Evolutionary conservation across 2,329 filamentous ascomycete species (phyloP).

Genomic region (Fusarium nisikadoi): DNA sequence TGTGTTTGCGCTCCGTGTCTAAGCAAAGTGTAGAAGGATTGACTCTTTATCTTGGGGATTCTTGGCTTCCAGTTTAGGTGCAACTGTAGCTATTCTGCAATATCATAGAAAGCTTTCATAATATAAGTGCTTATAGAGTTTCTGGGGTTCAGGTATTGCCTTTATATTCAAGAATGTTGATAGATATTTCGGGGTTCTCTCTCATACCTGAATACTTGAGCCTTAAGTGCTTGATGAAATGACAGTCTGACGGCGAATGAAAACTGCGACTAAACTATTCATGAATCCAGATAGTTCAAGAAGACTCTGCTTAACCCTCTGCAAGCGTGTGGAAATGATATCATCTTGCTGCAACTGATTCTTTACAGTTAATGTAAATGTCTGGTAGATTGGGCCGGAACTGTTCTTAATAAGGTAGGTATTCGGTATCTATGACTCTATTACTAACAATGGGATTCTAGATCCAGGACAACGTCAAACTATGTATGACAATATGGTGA

Average conservation of each 20-base stretch:
- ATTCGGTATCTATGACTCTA: neutral
- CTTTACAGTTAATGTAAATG: neutral
- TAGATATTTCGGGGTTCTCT: neutral
- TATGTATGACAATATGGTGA: neutral
- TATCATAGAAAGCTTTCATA: too few species aligned
- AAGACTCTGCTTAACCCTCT: neutral
- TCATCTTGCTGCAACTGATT: neutral
- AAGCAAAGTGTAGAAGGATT: neutral
- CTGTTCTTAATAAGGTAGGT: neutral
- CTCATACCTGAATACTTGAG: neutral
- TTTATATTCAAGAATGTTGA: neutral
- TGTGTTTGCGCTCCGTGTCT: neutral
- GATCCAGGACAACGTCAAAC: neutral
- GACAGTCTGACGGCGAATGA: neutral
- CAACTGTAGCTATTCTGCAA: neutral
- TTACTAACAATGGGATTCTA: neutral
- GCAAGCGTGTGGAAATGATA: neutral
- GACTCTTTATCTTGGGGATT: neutral
- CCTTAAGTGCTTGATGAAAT: neutral
- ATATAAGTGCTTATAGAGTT: neutral
- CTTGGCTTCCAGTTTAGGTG: neutral
- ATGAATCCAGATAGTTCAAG: neutral
- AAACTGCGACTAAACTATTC: neutral
- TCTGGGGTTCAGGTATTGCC: neutral
- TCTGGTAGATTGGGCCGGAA: neutral